A percentile compares a stretch with the other conserved stretches of the same genome.
Conservation (phyloP, 345 rosid genomes). For the Corchorus olitorius region DNA sequence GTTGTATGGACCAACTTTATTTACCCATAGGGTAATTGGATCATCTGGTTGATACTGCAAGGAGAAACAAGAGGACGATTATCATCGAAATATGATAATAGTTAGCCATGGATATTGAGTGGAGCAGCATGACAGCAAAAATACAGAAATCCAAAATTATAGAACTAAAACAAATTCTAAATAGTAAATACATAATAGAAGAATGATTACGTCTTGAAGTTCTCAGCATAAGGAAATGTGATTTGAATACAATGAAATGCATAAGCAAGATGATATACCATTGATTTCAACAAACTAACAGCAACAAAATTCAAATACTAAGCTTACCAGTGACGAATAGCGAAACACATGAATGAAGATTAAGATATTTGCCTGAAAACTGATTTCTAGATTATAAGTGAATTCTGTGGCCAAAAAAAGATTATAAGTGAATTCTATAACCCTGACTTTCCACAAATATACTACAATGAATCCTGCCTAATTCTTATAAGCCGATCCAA, state of each 20-base stretch:
- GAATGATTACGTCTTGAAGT: not conserved
- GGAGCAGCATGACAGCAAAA: not conserved
- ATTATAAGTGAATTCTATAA: not conserved
- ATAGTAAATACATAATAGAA: not conserved
- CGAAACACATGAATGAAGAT: not conserved
- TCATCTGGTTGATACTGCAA: constrained; percentile 84
- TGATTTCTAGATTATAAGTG: not conserved
- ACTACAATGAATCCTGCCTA: not conserved
- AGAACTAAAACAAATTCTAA: not conserved
- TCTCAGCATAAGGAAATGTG: constrained; percentile 1
- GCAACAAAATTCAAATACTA: not conserved
- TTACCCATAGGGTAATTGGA: constrained; percentile 91
- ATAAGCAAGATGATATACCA: not conserved
- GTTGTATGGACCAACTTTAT: constrained; percentile 98
- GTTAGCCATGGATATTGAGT: not conserved
- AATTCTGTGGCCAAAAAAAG: not conserved
- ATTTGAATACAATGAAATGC: constrained; percentile 5
- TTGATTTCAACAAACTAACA: not conserved
- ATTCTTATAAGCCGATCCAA: not conserved
- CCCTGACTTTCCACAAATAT: not conserved
- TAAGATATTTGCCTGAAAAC: not conserved
- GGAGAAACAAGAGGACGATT: constrained; percentile 13
- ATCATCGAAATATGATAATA: not conserved
- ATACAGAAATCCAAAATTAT: not conserved
- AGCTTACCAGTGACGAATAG: not conserved